Evolutionary conservation across 305 asterid genomes (phyloP).

Genomic region (Solanum chacoense): DNA sequence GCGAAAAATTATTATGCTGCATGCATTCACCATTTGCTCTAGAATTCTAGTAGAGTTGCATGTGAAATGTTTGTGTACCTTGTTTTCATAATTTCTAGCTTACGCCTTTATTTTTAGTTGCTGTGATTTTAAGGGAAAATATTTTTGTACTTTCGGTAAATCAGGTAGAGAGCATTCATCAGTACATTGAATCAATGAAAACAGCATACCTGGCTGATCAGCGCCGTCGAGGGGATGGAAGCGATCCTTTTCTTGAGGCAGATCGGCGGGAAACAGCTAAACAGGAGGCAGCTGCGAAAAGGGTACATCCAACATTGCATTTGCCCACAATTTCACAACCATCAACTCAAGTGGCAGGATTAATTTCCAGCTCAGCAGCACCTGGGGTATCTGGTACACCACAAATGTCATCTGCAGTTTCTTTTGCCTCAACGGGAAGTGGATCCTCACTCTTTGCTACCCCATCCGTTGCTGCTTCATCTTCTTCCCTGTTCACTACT

Average conservation of each 20-base stretch:
- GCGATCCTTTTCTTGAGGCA: conserved; percentile 91
- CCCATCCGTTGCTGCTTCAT: conserved; percentile 48
- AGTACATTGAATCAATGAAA: conserved; percentile 92
- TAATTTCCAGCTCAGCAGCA: conserved; percentile 38
- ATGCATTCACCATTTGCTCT: not conserved
- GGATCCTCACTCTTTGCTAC: conserved; percentile 57
- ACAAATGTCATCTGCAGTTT: conserved; percentile 21
- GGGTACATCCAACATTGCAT: conserved; percentile 89
- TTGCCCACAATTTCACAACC: conserved; percentile 62
- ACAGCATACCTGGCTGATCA: conserved; percentile 88
- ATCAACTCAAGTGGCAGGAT: conserved; percentile 44
- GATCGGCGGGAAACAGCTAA: conserved; percentile 88
- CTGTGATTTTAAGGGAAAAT: not conserved
- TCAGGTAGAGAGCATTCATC: conserved; percentile 92
- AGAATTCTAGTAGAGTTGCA: not conserved
- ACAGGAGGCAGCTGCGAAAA: conserved; percentile 87
- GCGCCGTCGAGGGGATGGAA: conserved; percentile 68
- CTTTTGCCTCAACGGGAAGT: conserved; percentile 55
- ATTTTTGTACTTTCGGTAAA: not conserved
- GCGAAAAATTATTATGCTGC: not conserved
- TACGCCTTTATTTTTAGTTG: not conserved
- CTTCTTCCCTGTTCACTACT: conserved; percentile 66
- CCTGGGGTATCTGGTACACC: conserved; percentile 45
- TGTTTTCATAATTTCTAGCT: not conserved
- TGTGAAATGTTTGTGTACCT: not conserved